phyloP scores from a whole-genome alignment of 1,139 yeast species.

The Spathaspora jeffriesii region DNA sequence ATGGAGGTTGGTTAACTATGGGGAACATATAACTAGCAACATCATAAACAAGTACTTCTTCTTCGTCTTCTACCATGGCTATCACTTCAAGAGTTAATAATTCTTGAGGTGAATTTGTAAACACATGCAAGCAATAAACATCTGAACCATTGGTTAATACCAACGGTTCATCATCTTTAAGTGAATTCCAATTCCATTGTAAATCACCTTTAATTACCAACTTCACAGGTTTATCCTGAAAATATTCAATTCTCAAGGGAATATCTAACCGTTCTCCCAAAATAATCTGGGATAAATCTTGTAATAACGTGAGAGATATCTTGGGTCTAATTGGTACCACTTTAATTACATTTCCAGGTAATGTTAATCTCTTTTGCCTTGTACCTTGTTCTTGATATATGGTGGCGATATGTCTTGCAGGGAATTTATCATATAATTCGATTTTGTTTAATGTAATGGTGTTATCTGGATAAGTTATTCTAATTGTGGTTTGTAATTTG shows the following conservation, averaged over 20 bases:
- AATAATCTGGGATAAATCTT: conserved; percentile 9
- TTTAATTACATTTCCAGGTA: conserved; percentile 10
- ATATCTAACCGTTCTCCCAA: conserved; percentile 27
- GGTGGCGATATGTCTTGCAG: background rate
- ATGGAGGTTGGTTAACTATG: conserved; percentile 32
- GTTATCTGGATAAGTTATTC: conserved; percentile 7
- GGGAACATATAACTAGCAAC: conserved; percentile 26
- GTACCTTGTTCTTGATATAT: background rate
- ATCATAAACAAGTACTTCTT: conserved; percentile 27
- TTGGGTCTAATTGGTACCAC: conserved; percentile 25
- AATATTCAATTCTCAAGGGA: conserved; percentile 21
- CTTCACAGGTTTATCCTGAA: conserved; percentile 8
- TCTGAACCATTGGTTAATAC: conserved; percentile 15
- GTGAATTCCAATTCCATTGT: conserved; percentile 34
- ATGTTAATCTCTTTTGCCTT: background rate
- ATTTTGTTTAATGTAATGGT: conserved; percentile 13
- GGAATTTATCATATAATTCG: conserved; percentile 11
- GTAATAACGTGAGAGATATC: conserved; percentile 12
- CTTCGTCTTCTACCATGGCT: conserved; percentile 16
- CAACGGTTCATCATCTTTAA: conserved; percentile 45
- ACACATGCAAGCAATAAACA: conserved; percentile 14
- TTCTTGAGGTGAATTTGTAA: conserved; percentile 12
- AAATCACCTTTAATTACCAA: conserved; percentile 13
- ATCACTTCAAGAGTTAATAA: conserved; percentile 26
- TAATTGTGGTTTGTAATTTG: conserved; percentile 13